These are phyloP conservation scores for Xylaria sp. DNA, from an alignment of 2,329 filamentous ascomycete genomes.

Conservation along the genomic window DNA sequence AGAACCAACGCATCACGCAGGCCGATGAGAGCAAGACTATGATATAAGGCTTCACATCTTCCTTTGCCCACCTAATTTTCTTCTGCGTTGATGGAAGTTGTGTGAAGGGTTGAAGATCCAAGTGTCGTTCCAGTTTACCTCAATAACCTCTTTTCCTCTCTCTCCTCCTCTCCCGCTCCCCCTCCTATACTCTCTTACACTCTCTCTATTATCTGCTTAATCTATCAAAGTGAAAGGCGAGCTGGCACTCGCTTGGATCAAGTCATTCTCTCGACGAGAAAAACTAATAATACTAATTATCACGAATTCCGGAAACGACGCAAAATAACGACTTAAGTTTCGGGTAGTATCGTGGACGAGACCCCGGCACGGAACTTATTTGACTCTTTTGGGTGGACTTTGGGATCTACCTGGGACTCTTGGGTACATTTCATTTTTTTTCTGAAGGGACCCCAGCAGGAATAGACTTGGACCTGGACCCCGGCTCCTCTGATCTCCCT, in stretches of 20 bases:
- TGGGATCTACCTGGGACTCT: constrained; percentile 49
- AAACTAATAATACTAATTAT: constrained; percentile 55
- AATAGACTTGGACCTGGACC: constrained; percentile 51
- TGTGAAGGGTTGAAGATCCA: constrained; percentile 58
- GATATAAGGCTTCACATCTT: constrained; percentile 67
- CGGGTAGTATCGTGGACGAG: constrained; percentile 42
- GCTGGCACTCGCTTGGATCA: constrained; percentile 68
- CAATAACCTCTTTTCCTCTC: constrained; percentile 51
- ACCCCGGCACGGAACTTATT: constrained; percentile 44
- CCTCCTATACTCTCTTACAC: constrained; percentile 47
- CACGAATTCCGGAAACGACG: constrained; percentile 40
- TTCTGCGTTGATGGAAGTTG: constrained; percentile 57
- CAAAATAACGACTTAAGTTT: constrained; percentile 39
- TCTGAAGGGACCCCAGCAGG: constrained; percentile 46
- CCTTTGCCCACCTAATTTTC: constrained; percentile 52
- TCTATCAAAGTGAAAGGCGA: constrained; percentile 60
- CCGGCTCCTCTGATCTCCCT: constrained; percentile 49
- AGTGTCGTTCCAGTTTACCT: constrained; percentile 61
- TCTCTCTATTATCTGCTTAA: constrained; percentile 46
- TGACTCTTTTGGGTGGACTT: constrained; percentile 47
- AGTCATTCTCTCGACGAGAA: constrained; percentile 60
- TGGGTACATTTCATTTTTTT: constrained; percentile 43
- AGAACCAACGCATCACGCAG: constrained; percentile 49
- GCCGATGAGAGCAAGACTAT: constrained; percentile 58
- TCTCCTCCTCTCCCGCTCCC: constrained; percentile 51